Evolutionary conservation across 176 grass and related monocot species (phyloP), one percentile per base, ranked within the genome.

Genomic region (Cocos nucifera): DNA sequence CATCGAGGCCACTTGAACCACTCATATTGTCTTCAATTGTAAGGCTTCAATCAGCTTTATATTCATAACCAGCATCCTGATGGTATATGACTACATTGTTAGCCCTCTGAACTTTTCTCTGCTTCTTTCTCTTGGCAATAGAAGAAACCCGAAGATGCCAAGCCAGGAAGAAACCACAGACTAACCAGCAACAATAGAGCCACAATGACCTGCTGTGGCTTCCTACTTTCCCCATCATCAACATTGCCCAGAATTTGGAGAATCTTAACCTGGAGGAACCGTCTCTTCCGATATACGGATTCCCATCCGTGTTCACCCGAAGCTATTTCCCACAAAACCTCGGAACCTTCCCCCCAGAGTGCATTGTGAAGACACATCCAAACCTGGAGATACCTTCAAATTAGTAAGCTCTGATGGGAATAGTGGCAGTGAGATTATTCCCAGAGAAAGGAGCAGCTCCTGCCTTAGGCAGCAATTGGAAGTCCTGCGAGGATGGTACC

Each of bases 361-460:
- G 49, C 50, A 55, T 82, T 86, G 65, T 82, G 60, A n/a, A 4
- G 69, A 57, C 64, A 86, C 65, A 52, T 82, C 83, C n/a, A 86
- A 59, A 64, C 49, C 51, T 18, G 54, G 1, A 81, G 56, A 52
- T 56, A 69, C n/a, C 4, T 65, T 10, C 17, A 82, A 62, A 5
- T 18, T 22, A 0, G 51, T n/a, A 19, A 87, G 65, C 2, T 39
- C 55, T 1, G 9, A 15, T 4, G 70, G n/a, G 75, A 16, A 82
- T 61, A 1, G 44, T 51, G 0, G 50, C 59, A 0, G 28, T 73
- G 9, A 86, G 65, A 32, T 81, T 69, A 48, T 81, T 86, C n/a
- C 59, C 64, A 0, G 69, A 23, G 6, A n/a, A n/a, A 86, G 73
- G 6, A 77, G 49, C 15, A 74, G n/a, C 12, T 44, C 55, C 63